Evolutionary conservation across 768 basidiomycete species (phyloP), one percentile per base, ranked within the genome.

Genomic region (Leccinellum albellum): DNA sequence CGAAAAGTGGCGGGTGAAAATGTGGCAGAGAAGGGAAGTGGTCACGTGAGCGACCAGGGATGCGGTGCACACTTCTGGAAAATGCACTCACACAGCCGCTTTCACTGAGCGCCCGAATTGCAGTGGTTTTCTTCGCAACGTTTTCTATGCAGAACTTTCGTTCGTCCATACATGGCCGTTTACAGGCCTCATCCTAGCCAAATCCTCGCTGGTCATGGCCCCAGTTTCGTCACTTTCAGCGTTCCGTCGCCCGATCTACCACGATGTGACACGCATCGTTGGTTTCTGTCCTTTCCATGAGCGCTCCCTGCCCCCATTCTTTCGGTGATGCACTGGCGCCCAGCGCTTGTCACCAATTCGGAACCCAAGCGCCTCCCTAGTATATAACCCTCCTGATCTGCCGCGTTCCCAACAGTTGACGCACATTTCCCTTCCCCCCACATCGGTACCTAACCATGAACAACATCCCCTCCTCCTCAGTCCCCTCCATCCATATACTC

Each of bases 401-500:
- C 33, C 40, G 40, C 50, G 32, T 13, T 13, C 37, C 53, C 52
- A 50, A n/a, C 56, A 35, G 59, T 46, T 60, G 55, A 28, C 59
- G 56, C 53, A 31, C 35, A 47, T 40, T 21, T 40, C 7, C 47
- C 53, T 3, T 56, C 14, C 46, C 29, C 29, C 33, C n/a, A 24
- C 7, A 50, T 8, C 23, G n/a, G 10, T 37, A 15, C 48, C 12
- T 17, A 55, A n/a, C 33, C n/a, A 70, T 65, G 63, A 50, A 56
- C 40, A 51, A 31, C 53, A 2, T 47, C 28, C n/a, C 58, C 33
- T 24, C 57, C 10, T 42, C 52, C 7, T 45, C 15, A 12, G 61
- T 70, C 28, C 67, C 67, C n/a, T 53, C 59, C 1, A 68, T 68
- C 45, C 53, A 40, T 26, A 60, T 68, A 21, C 53, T 37, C 8